Evolutionary conservation across 2,329 filamentous ascomycete genomes (phyloP).

Genomic region (Amphichorda felina): DNA sequence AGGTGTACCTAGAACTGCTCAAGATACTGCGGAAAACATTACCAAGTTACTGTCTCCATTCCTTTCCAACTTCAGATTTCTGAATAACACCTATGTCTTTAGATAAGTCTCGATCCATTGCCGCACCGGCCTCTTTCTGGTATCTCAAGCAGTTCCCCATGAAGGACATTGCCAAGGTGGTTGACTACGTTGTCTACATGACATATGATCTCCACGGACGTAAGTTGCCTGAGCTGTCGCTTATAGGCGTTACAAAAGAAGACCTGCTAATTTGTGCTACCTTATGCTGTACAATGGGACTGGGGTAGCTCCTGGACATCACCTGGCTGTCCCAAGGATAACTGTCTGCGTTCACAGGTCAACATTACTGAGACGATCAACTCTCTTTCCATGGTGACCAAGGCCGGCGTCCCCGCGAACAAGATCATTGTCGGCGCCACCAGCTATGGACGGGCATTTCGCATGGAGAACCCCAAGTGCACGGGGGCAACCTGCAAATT

Average conservation of each 20-base stretch:
- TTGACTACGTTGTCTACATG: conserved; percentile 21
- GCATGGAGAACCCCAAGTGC: conserved; percentile 17
- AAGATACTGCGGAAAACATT: conserved; percentile 13
- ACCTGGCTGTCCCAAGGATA: conserved; percentile 14
- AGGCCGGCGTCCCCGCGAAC: conserved; percentile 13
- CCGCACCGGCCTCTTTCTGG: conserved; percentile 25
- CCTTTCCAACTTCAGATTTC: too few relatives aligned
- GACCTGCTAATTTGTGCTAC: too few relatives aligned
- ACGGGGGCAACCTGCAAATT: conserved; percentile 13
- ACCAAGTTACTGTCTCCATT: too few relatives aligned
- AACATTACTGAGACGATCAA: conserved; percentile 21
- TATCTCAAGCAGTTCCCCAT: conserved; percentile 24
- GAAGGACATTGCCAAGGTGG: conserved; percentile 11
- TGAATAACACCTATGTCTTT: too few relatives aligned
- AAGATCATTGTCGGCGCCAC: conserved; percentile 17
- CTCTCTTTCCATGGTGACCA: conserved; percentile 22
- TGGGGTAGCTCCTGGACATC: conserved; percentile 8
- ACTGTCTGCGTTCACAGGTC: conserved; percentile 20
- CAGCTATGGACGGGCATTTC: conserved; percentile 19
- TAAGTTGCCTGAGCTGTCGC: too few relatives aligned
- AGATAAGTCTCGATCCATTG: conserved; percentile 19
- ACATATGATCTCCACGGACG: conserved; percentile 18
- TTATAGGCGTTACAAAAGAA: too few relatives aligned
- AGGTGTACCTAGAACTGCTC: conserved; percentile 22
- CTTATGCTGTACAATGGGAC: conserved; percentile 7